A percentile compares a stretch with the other conserved stretches of the same genome.
Evolutionary conservation across 371 early-diverging fungal genomes (phyloP).

Genomic region (Lichtheimia corymbifera): DNA sequence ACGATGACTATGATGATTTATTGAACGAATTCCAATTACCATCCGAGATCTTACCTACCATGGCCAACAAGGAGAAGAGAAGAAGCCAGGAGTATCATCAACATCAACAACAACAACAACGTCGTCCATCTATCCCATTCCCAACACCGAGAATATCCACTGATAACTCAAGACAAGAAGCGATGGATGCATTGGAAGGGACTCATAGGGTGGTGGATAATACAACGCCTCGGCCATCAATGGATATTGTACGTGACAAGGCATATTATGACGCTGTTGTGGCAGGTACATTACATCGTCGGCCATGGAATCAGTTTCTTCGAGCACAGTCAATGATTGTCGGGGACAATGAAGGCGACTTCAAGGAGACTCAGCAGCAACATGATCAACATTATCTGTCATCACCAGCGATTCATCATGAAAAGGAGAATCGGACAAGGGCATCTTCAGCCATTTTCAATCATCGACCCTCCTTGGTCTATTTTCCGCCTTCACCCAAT

Average conservation of each 20-base stretch:
- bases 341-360: conserved; percentile 1
- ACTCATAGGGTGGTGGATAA: not conserved
- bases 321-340: conserved; percentile 19
- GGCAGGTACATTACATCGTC: conserved; percentile 23
- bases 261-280: conserved; percentile 39
- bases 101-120: not conserved
- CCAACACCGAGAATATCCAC: conserved; percentile 3
- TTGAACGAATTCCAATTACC: conserved; percentile 17
- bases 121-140: not conserved
- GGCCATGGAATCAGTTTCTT: conserved; percentile 25
- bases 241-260: conserved; percentile 29
- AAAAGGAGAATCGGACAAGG: conserved; percentile 1
- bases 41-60: conserved; percentile 4
- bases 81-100: not conserved
- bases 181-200: conserved; percentile 33
- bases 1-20: conserved; percentile 9
- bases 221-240: conserved; percentile 15
- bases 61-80: not conserved
- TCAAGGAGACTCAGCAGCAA: not conserved
- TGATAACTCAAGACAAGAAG: conserved; percentile 27
- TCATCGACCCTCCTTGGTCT: conserved; percentile 29
- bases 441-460: not conserved
- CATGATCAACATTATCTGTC: too few relatives aligned
- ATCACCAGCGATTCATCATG: too few relatives aligned
- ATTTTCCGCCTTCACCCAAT: conserved; percentile 43